phyloP scores from a whole-genome alignment of 192 early-diverging fungal species.

The Anaeromyces robustus region DNA sequence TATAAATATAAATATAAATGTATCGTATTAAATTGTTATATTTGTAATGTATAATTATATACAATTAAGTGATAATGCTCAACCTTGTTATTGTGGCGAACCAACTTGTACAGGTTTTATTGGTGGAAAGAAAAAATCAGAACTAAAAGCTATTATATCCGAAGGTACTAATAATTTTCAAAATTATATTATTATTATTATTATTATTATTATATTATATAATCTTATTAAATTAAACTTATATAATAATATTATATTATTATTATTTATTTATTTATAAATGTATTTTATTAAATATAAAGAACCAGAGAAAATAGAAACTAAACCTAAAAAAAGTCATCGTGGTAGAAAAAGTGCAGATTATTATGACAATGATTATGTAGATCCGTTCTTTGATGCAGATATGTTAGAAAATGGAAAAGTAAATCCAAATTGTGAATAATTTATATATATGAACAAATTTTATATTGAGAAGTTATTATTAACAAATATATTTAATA shows the following conservation, averaged over 20 bases:
- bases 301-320: not conserved
- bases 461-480: too few species aligned
- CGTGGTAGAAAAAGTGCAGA: not conserved
- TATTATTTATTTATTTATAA: too few species aligned
- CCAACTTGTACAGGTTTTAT: conserved; percentile 77
- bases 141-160: not conserved
- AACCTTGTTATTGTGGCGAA: conserved; percentile 85
- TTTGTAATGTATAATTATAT: not conserved
- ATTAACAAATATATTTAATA: not conserved
- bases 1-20: too few species aligned
- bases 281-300: too few species aligned
- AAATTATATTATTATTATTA: not conserved
- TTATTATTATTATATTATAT: not conserved
- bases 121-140: conserved; percentile 60
- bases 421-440: too few species aligned
- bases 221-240: too few species aligned
- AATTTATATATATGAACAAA: too few species aligned
- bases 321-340: not conserved
- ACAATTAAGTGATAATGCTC: conserved; percentile 55
- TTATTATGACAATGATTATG: conserved; percentile 23
- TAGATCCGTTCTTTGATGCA: conserved; percentile 36
- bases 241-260: too few species aligned
- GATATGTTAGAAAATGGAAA: conserved; percentile 15
- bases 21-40: too few species aligned
- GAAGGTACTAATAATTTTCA: not conserved